These are phyloP conservation scores for Coffea humblotiana DNA, from an alignment of 305 asterid genomes.

Conservation along the genomic window DNA sequence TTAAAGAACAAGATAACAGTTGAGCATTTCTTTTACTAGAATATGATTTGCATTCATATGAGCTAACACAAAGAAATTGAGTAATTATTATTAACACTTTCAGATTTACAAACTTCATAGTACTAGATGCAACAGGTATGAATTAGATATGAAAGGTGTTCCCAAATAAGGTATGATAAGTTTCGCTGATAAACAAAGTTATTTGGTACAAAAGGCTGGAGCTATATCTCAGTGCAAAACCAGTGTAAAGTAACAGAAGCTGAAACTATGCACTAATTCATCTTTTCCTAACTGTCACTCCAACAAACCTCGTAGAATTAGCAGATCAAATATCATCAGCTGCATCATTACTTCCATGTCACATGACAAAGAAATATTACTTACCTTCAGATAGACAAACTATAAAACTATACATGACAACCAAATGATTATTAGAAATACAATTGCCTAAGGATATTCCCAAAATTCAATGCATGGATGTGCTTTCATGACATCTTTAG, in stretches of 20 bases:
- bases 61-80: neutral
- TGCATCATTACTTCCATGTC: neutral
- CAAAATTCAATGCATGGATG: neutral
- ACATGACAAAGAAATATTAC: neutral
- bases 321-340: neutral
- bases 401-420: neutral
- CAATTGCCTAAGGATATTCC: neutral
- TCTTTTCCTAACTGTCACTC: neutral
- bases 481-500: neutral
- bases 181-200: neutral
- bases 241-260: neutral
- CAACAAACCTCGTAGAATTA: neutral
- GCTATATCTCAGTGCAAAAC: neutral
- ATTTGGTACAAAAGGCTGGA: neutral
- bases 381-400: neutral
- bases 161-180: neutral
- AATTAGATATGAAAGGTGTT: neutral
- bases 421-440: neutral
- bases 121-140: neutral
- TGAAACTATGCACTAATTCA: neutral
- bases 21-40: neutral
- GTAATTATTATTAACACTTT: neutral
- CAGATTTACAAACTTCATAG: neutral
- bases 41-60: neutral
- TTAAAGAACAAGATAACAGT: neutral